Percentiles rank a stretch among this genome's conserved stretches.
Evolutionary conservation across 1,284 basidiomycete genomes (phyloP).

Genomic region (Rhodotorula sp.): DNA sequence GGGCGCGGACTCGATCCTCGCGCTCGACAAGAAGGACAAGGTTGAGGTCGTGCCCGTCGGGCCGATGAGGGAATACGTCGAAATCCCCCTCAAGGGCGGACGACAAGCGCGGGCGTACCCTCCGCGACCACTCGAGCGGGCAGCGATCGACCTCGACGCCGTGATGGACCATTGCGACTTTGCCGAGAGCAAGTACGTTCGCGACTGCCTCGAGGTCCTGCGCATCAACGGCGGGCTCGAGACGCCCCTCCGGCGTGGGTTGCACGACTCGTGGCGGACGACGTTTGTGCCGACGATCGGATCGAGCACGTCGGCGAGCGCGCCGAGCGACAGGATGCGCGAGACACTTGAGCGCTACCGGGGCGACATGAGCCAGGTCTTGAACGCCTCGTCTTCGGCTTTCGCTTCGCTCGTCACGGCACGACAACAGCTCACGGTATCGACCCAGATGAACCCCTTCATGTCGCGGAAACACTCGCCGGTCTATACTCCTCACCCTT

Average conservation of each 20-base stretch:
- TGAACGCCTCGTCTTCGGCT: slow-evolving; percentile 16
- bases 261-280: slow-evolving; percentile 53
- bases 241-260: slow-evolving; percentile 53
- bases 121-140: slow-evolving; percentile 74
- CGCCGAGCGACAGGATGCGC: not conserved
- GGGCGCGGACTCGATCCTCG: slow-evolving; percentile 18
- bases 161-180: slow-evolving; percentile 88
- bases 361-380: slow-evolving; percentile 22
- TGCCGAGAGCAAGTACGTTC: slow-evolving; percentile 67
- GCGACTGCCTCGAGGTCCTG: slow-evolving; percentile 71
- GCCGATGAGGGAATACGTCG: slow-evolving; percentile 70
- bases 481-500: slow-evolving; percentile 46
- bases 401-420: slow-evolving; percentile 26
- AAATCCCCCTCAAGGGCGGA: slow-evolving; percentile 56
- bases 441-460: slow-evolving; percentile 3
- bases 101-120: slow-evolving; percentile 54
- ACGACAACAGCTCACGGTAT: slow-evolving; percentile 31
- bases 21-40: slow-evolving; percentile 10
- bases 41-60: slow-evolving; percentile 54
- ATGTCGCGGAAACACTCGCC: slow-evolving; percentile 18
- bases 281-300: slow-evolving; percentile 16
- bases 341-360: slow-evolving; percentile 20
- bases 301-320: not conserved
- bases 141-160: slow-evolving; percentile 78
- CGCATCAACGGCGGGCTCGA: slow-evolving; percentile 54